phyloP scores from a whole-genome alignment of 257 asterid species.

The Anisodus acutangulus region DNA sequence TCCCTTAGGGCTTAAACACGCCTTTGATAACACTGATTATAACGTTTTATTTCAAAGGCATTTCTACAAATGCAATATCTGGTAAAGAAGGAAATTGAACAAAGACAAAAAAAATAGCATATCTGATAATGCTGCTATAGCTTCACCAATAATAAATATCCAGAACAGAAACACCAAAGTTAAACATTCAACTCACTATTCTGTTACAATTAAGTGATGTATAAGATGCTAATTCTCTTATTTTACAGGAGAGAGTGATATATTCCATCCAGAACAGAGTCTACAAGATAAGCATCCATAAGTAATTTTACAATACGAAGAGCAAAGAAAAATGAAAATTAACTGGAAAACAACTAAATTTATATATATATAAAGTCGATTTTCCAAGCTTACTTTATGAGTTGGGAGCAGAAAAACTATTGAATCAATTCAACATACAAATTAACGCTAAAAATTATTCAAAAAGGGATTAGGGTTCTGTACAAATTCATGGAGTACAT shows the following conservation, averaged over 20 bases:
- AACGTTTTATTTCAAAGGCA: not conserved
- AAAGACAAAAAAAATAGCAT: not conserved
- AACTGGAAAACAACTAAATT: not conserved
- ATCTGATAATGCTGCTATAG: not conserved
- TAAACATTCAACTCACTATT: too few species aligned
- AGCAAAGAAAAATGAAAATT: not conserved
- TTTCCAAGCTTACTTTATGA: not conserved
- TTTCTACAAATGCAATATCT: not conserved
- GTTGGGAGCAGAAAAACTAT: not conserved
- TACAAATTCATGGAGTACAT: not conserved
- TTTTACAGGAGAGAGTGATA: too few species aligned
- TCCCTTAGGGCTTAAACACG: too few species aligned
- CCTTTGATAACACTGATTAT: not conserved
- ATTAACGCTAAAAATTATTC: too few species aligned
- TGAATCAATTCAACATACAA: not conserved
- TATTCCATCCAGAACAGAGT: too few species aligned
- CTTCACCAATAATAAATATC: slow-evolving; percentile 9
- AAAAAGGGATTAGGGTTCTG: not conserved
- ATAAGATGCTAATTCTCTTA: not conserved
- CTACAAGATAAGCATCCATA: too few species aligned
- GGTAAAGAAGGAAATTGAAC: not conserved
- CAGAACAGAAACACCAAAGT: not conserved
- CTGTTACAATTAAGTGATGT: too few species aligned
- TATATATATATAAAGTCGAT: not conserved
- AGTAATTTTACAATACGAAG: not conserved